Base-by-base conservation (phyloP, 306 rosid species). In the Cucurbita maxima region DNA sequence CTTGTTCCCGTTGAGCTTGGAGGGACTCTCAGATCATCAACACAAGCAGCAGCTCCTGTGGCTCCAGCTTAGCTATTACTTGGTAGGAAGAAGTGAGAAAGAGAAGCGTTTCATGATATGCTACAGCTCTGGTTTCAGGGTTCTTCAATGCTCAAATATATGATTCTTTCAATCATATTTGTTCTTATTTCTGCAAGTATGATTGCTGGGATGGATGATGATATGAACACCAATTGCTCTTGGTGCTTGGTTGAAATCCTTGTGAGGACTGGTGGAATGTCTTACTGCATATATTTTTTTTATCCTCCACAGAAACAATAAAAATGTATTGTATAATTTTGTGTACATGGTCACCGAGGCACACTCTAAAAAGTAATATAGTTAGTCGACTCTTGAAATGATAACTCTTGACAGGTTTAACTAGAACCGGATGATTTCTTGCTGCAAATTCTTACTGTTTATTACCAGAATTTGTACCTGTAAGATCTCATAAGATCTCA, bases 1-100 rank as follows among this genome's bases (percentile, higher is more conserved):
- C 92, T 94, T 50, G 96, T 94, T 68, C 97, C 96, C 0, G 74
- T 82, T 15, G 90, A 89, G 63, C 97, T 88, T 18, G 97, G 99
- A 63, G 99, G 99, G 74, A 91, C 99, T 1, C 89, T 89, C 1
- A 84, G 91, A 81, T 34, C 74, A 70, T 8, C 59, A 19, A 66
- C 72, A 44, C n/a, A 12, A 30, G 47, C 51, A 30, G 47, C 51
- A 34, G 45, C 59, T 50, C 13, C 59, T 8, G 58, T 34, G 47
- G 47, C 34, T 34, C 13, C 45, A 70, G 41, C 58, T 70, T 70
- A 70, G 59, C 47, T 16, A 48, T 34, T 48, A 43, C 13, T 68
- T 25, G 58, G 13, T 47, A 11, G 36, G 71, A 43, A 13, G 19
- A 22, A 68, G 57, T 47, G 73, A 20, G n/a, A 19, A 38, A 19